Evolutionary conservation across 192 early-diverging fungal genomes (phyloP).

Genomic region (Linnemannia elongata): DNA sequence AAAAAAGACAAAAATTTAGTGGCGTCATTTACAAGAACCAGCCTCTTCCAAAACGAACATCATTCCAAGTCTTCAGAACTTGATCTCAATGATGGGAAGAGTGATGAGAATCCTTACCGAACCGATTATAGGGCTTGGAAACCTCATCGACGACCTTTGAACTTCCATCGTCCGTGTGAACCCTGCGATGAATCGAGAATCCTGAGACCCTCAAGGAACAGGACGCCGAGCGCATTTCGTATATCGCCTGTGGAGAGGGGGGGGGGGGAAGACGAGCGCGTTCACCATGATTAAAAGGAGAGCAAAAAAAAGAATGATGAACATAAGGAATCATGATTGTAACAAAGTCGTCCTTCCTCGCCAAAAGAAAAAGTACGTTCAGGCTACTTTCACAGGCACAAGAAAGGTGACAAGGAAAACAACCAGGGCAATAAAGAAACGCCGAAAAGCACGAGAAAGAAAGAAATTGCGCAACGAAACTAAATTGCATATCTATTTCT

Average conservation of each 20-base stretch:
- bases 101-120: constrained; percentile 6
- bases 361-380: no score
- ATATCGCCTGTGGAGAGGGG: background rate
- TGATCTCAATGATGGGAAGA: no score
- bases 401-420: no score
- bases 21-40: background rate
- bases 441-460: no score
- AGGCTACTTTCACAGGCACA: no score
- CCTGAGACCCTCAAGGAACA: background rate
- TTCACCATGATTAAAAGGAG: no score
- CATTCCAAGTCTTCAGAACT: background rate
- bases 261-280: background rate
- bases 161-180: background rate
- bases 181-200: background rate
- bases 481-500: no score
- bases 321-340: no score
- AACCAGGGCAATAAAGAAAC: no score
- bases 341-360: no score
- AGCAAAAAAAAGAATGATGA: no score
- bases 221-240: background rate
- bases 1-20: background rate
- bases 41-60: background rate
- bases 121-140: background rate
- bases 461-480: background rate
- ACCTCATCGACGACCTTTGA: background rate